Evolutionary conservation across 176 grass and related monocot genomes (phyloP), one percentile per base, ranked within the genome.

Genomic region (Eragrostis nindensis): DNA sequence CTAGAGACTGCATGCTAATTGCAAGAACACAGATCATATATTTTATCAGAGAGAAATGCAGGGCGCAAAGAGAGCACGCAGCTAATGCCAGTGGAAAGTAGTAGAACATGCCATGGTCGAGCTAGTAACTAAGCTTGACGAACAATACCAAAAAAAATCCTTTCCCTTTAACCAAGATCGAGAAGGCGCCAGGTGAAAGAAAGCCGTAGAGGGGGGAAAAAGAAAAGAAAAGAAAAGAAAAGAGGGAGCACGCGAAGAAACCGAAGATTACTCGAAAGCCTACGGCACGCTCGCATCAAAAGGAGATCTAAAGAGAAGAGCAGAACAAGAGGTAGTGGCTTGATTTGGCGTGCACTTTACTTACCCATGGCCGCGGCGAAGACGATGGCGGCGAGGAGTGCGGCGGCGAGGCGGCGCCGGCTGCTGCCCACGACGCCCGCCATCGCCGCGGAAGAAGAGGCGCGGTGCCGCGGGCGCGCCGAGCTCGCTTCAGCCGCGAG

Each of bases 311-410:
- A 27, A 17, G 1, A 14, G 5, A 5, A 9, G 9, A 18, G 8
- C n/a, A 27, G 26, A 6, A 21, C 19, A 7, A 6, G 6, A 47
- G 17, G 8, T 7, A 64, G 46, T 15, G 2, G 11, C 17, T 15
- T n/a, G n/a, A n/a, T n/a, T 36, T 36, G 32, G 32, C 32, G 32
- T 36, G 32, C 1, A 4, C 32, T 36, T 36, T 36, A 62, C 79
- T 21, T 62, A 87, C 85, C 85, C 75, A 46, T 48, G 38, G 73
- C 85, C 38, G 39, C 56, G 21, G 56, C 66, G 66, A 87, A 64
- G 73, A 87, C 21, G 55, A 82, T 16, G 45, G n/a, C 18, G 56
- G 22, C 44, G 44, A 49, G 22, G 19, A 62, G 22, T 1, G 11
- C 29, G 22, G 55, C 42, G 57, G 17, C 48, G 45, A 1, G 30